These are phyloP conservation scores for Pleurozium schreberi DNA, from an alignment of 225 moss, liverwort and hornwort genomes.

Conservation along the genomic window DNA sequence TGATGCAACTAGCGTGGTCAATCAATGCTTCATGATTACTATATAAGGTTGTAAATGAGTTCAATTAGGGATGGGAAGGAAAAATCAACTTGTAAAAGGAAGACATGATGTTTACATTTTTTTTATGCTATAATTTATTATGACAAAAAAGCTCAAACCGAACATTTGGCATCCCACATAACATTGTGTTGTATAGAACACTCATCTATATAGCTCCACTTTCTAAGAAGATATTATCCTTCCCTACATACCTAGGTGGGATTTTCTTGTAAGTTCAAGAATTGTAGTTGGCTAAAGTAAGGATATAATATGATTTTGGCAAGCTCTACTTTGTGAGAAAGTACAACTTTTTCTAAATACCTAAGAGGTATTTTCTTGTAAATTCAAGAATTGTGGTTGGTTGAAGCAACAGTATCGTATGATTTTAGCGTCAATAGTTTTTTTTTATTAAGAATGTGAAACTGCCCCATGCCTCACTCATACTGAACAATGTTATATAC, in stretches of 20 bases:
- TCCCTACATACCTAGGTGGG: rapidly evolving
- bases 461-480: not conserved
- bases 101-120: no score
- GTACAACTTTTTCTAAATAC: no score
- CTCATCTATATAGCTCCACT: rapidly evolving
- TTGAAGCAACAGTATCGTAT: no score
- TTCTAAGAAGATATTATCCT: not conserved
- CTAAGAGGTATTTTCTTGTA: no score
- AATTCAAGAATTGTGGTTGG: no score
- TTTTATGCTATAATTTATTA: not conserved
- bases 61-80: not conserved
- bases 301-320: not conserved
- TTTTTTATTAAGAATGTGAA: not conserved
- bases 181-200: not conserved
- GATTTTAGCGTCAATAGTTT: no score
- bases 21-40: not conserved
- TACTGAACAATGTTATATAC: not conserved
- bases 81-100: not conserved
- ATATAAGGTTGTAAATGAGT: not conserved
- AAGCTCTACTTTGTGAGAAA: not conserved
- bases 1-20: rapidly evolving
- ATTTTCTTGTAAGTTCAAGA: not conserved
- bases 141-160: not conserved
- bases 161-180: not conserved
- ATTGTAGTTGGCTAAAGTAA: not conserved